These are phyloP conservation scores for Rugonectria rugulosa DNA, from an alignment of 2,329 filamentous ascomycete genomes.

Conservation along the genomic window DNA sequence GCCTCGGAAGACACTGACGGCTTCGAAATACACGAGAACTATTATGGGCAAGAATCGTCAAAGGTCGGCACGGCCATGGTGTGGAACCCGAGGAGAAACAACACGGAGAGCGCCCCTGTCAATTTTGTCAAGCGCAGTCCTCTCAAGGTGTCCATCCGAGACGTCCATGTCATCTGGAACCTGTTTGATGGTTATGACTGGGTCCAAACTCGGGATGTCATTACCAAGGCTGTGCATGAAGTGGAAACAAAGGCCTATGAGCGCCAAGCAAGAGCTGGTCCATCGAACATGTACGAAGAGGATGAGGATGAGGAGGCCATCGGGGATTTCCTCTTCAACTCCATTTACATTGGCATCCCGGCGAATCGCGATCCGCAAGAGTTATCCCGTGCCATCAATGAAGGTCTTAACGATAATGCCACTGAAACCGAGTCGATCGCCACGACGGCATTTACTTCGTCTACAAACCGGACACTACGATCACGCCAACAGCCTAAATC, in stretches of 20 bases:
- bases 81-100: conserved; percentile 82
- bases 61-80: conserved; percentile 74
- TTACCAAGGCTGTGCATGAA: conserved; percentile 86
- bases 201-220: conserved; percentile 84
- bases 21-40: conserved; percentile 79
- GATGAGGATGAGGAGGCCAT: conserved; percentile 88
- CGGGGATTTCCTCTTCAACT: conserved; percentile 97
- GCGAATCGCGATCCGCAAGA: conserved; percentile 85
- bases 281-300: conserved; percentile 67
- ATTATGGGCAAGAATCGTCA: conserved; percentile 71
- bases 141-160: conserved; percentile 78
- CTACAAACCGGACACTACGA: conserved; percentile 58
- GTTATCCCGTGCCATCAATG: conserved; percentile 84
- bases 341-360: conserved; percentile 95
- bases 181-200: conserved; percentile 98
- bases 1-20: conserved; percentile 63
- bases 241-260: conserved; percentile 86
- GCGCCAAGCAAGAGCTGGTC: conserved; percentile 66
- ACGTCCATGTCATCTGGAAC: conserved; percentile 97
- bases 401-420: conserved; percentile 81
- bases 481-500: conserved; percentile 51
- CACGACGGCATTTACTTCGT: conserved; percentile 72
- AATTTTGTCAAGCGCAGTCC: conserved; percentile 71
- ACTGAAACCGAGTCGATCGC: conserved; percentile 92
- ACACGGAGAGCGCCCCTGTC: conserved; percentile 72